Base-by-base conservation (phyloP, 2,329 filamentous ascomycete genomes). In the Trichoderma hamatum region DNA sequence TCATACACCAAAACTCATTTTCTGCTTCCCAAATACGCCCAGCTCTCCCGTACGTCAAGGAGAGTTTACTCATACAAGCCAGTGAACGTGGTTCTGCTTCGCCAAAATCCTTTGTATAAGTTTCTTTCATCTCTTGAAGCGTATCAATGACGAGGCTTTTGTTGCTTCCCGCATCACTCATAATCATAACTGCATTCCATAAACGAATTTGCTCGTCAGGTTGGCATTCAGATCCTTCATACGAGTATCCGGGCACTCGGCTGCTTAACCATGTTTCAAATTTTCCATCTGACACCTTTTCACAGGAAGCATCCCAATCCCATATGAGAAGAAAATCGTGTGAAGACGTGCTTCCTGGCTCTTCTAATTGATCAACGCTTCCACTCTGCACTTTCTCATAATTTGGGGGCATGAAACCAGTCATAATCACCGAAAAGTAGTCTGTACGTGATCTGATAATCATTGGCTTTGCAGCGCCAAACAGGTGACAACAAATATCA, bases 281-380 rank as follows among this genome's bases (percentile, higher is more conserved):
- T 10, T 59, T 43, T 59, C 5, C 39, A 32, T 36, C 26, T n/a
- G 24, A 21, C n/a, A 19, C n/a, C 14, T 51, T 24, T 14, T 28
- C 54, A 14, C 9, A 3, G 5, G 39, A 11, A 9, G 13, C 21
- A 16, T 67, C 26, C 64, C 64, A 67, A 26, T 67, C 64, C 64
- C 64, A 67, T 16, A 67, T 21, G 34, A 67, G 64, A 11, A 67
- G 9, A 34, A 67, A 59, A 11, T 67, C 54, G 6, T 51, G 39
- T 1, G 19, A 0, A 32, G 43, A 59, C 3, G 64, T 34, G 5
- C 0, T 28, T 11, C 9, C 26, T 16, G 28, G 19, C 32, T 13
- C n/a, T 16, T 26, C 28, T n/a, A 34, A 16, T 28, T 10, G 5
- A 10, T 28, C 54, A 0, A 28, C 0, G 1, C 26, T 21, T 32